Percentiles rank a stretch among this genome's conserved stretches.
phyloP scores from a whole-genome alignment of 495 filamentous ascomycete genomes.

The Aspergillus baeticus region DNA sequence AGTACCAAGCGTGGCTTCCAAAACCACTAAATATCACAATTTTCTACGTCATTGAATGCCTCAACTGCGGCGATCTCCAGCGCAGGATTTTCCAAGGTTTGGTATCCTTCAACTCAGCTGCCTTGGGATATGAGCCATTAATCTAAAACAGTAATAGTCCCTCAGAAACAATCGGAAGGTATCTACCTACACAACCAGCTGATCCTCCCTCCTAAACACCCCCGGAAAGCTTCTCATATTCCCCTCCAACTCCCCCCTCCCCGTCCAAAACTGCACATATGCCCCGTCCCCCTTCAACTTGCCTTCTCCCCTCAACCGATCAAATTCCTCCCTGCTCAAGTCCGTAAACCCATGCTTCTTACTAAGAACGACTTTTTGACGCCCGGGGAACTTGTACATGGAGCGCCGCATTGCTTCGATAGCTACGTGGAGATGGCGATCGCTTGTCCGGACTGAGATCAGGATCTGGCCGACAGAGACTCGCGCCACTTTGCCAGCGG shows the following conservation, averaged over 20 bases:
- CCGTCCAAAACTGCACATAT: conserved; percentile 96
- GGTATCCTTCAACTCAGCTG: too few relatives aligned
- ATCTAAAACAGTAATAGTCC: too few relatives aligned
- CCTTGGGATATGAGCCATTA: too few relatives aligned
- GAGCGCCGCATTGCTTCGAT: conserved; percentile 97
- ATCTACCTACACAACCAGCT: too few relatives aligned
- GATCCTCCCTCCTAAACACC: conserved; percentile 54
- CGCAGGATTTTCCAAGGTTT: too few relatives aligned
- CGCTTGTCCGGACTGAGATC: conserved; percentile 91
- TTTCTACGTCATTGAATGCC: too few relatives aligned
- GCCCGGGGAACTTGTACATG: conserved; percentile 99
- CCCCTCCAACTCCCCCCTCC: conserved; percentile 76
- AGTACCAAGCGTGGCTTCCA: too few relatives aligned
- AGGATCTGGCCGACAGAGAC: conserved; percentile 99
- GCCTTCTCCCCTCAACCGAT: conserved; percentile 84
- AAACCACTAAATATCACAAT: too few relatives aligned
- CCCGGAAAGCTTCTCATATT: conserved; percentile 93
- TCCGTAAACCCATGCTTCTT: conserved; percentile 99
- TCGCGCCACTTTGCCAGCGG: conserved; percentile 94
- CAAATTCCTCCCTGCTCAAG: conserved; percentile 93
- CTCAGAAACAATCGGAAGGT: too few relatives aligned
- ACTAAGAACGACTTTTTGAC: conserved; percentile 99
- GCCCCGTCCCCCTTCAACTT: conserved; percentile 92
- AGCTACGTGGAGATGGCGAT: conserved; percentile 81
- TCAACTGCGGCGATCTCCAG: too few relatives aligned